Evolutionary conservation across 2,329 filamentous ascomycete genomes (phyloP).

Genomic region (Sordariomycetes sp.): DNA sequence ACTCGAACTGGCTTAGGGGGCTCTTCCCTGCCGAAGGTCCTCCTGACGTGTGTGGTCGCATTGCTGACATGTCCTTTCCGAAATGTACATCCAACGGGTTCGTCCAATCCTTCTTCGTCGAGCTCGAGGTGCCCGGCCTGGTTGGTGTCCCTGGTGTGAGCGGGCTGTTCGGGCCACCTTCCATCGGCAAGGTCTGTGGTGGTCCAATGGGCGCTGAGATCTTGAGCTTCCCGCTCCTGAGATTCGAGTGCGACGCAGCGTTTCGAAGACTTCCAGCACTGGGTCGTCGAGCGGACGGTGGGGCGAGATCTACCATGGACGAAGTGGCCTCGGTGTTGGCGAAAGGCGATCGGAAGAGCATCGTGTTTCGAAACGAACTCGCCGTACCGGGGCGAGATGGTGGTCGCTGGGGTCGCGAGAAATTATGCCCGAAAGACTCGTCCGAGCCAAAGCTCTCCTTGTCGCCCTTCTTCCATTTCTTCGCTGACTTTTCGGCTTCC

Average conservation of each 20-base stretch:
- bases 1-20: conserved; percentile 26
- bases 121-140: conserved; percentile 22
- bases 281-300: conserved; percentile 17
- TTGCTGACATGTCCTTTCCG: conserved; percentile 13
- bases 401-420: conserved; percentile 22
- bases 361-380: conserved; percentile 19
- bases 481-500: conserved; percentile 11
- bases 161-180: conserved; percentile 17
- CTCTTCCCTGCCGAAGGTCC: conserved; percentile 18
- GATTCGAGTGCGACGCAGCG: conserved; percentile 27
- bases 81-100: conserved; percentile 41
- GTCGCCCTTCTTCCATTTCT: conserved; percentile 20
- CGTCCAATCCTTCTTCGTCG: conserved; percentile 29
- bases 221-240: conserved; percentile 14
- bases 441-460: conserved; percentile 21
- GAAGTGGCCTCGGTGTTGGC: conserved; percentile 25
- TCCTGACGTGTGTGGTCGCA: conserved; percentile 14
- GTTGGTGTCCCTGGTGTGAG: conserved; percentile 19
- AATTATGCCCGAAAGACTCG: conserved; percentile 25
- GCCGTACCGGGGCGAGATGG: conserved; percentile 30
- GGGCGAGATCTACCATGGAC: conserved; percentile 35
- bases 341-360: conserved; percentile 22
- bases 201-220: conserved; percentile 5
- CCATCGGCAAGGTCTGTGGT: conserved; percentile 18
- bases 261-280: conserved; percentile 18